Evolutionary conservation across 202 grass and related monocot species (phyloP), one percentile per base, ranked within the genome.

Genomic region (Digitaria exilis): DNA sequence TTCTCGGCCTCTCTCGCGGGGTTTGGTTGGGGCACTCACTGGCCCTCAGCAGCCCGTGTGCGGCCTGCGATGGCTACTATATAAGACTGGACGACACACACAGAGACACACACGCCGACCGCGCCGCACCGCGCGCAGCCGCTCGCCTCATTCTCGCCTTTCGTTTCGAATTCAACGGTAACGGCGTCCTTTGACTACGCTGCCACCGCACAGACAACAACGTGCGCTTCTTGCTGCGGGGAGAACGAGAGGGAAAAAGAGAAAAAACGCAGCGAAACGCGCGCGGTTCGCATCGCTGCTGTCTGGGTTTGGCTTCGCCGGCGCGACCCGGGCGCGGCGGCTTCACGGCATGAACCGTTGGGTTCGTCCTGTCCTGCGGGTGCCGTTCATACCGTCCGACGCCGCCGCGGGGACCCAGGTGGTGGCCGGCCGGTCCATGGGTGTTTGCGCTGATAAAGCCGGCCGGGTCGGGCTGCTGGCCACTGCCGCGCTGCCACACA

Each of bases 21-120:
- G 16, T 18, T 2, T 16, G 25, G n/a, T n/a, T n/a, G 7, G 52
- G 16, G 67, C 28, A 39, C n/a, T n/a, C n/a, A n/a, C 9, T 39
- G 52, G 54, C 80, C n/a, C 59, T 64, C 66, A 16, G 69, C 52
- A 44, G 25, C 34, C 43, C 52, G 32, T 69, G 60, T 14, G 22
- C 16, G 41, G 70, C 9, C 37, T 39, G 37, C 37, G 37, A 8
- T 64, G 76, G 60, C 49, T 89, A 87, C n/a, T 87, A 90, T 57
- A 75, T 4, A 49, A 28, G n/a, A n/a, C n/a, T n/a, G n/a, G n/a
- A n/a, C n/a, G n/a, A 9, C n/a, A n/a, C n/a, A n/a, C n/a, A n/a
- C n/a, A 13, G 13, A n/a, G 44, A 39, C 37, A 39, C 37, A 39
- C 37, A 24, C 28, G 70, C 29, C 61, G 26, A 15, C 16, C 31